phyloP scores from a whole-genome alignment of 1,139 yeast genomes.

The Lodderomyces orthopsilosis region DNA sequence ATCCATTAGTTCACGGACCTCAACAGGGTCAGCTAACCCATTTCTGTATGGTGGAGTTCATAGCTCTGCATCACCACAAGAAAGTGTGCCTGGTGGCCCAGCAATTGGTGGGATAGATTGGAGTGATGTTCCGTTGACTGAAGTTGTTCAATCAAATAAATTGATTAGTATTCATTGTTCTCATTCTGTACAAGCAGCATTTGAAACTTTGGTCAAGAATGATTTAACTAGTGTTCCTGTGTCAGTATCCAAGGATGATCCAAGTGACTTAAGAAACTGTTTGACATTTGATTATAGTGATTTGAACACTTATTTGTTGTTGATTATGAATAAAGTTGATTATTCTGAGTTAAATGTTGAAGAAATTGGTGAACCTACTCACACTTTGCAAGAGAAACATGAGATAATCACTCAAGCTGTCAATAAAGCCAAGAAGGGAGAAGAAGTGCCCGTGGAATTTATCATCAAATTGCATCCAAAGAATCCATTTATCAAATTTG shows the following conservation, averaged over 20 bases:
- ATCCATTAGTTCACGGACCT: conserved; percentile 35
- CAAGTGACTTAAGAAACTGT: conserved; percentile 48
- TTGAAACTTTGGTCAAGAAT: conserved; percentile 67
- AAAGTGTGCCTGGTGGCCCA: neutral
- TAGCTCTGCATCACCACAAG: conserved; percentile 1
- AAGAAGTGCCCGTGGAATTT: conserved; percentile 76
- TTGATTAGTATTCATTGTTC: conserved; percentile 62
- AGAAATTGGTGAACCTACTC: conserved; percentile 19
- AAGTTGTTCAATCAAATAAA: conserved; percentile 76
- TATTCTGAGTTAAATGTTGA: conserved; percentile 35
- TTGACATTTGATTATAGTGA: conserved; percentile 90
- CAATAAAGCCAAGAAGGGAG: conserved; percentile 57
- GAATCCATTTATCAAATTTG: conserved; percentile 77
- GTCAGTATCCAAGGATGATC: conserved; percentile 25
- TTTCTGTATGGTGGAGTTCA: conserved; percentile 4
- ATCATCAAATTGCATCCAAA: conserved; percentile 78
- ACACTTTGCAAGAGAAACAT: conserved; percentile 21
- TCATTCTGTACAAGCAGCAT: conserved; percentile 81
- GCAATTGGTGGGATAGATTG: conserved; percentile 47
- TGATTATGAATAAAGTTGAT: conserved; percentile 66
- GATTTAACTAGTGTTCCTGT: conserved; percentile 87
- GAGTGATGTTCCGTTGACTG: conserved; percentile 68
- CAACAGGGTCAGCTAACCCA: conserved; percentile 15
- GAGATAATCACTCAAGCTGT: conserved; percentile 31
- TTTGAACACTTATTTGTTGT: conserved; percentile 74